A percentile compares a stretch with the other conserved stretches of the same genome.
phyloP scores from a whole-genome alignment of 441 rosid genomes.

The Populus trichocarpa region DNA sequence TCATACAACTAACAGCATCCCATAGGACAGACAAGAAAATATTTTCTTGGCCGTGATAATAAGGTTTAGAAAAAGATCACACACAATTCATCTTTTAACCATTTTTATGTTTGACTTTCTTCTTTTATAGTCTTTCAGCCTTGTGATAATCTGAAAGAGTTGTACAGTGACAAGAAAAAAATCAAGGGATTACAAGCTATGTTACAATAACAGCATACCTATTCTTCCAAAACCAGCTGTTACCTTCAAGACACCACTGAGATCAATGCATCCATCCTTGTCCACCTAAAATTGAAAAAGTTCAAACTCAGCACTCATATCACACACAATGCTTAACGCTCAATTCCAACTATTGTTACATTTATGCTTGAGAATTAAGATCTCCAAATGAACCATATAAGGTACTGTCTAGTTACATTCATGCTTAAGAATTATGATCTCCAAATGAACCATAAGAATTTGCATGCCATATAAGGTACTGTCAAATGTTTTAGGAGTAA shows the following conservation, averaged over 20 bases:
- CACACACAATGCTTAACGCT: background rate
- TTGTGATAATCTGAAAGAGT: background rate
- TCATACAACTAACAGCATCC: background rate
- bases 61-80: too few relatives aligned
- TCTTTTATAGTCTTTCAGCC: background rate
- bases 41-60: background rate
- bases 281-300: conserved; percentile 44
- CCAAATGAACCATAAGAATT: background rate
- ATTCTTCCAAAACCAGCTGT: conserved; percentile 50
- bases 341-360: background rate
- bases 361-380: background rate
- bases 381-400: background rate
- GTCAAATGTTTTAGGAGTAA: background rate
- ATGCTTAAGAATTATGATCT: background rate
- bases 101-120: background rate
- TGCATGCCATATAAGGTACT: background rate
- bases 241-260: conserved; percentile 60
- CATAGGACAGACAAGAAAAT: background rate
- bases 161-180: background rate
- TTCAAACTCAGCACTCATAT: conserved; percentile 1
- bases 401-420: background rate
- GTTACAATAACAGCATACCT: conserved; percentile 33
- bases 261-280: conserved; percentile 52
- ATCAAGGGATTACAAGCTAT: background rate
- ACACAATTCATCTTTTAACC: background rate